Percentiles rank a stretch among this genome's conserved stretches.
These are phyloP conservation scores for Gastrolobium bilobum DNA, from an alignment of 306 rosid species.

Conservation along the genomic window DNA sequence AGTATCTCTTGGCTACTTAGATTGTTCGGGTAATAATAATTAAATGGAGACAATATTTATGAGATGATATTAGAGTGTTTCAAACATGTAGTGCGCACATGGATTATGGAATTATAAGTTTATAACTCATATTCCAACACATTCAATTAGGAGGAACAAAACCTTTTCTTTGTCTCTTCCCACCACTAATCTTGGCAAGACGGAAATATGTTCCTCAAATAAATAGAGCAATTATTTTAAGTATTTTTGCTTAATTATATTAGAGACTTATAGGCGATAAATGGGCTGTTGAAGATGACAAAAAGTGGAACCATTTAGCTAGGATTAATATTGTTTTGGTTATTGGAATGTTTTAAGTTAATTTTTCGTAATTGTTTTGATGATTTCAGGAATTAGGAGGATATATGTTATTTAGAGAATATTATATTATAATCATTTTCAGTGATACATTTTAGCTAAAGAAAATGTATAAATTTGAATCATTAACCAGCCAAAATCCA, in stretches of 20 bases:
- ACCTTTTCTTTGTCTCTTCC: background rate
- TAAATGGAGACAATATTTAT: conserved; percentile 38
- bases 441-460: too few relatives aligned
- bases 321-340: too few relatives aligned
- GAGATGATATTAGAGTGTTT: background rate
- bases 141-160: background rate
- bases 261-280: too few relatives aligned
- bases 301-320: too few relatives aligned
- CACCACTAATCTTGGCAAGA: background rate
- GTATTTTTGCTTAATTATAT: background rate
- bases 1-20: background rate
- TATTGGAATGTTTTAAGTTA: too few relatives aligned
- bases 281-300: too few relatives aligned
- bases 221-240: background rate
- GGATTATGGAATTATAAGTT: conserved; percentile 11
- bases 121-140: conserved; percentile 19
- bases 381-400: too few relatives aligned
- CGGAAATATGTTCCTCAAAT: background rate
- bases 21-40: conserved; percentile 37
- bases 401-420: too few relatives aligned
- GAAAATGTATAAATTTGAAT: too few relatives aligned
- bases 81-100: conserved; percentile 38
- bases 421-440: too few relatives aligned
- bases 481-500: too few relatives aligned
- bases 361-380: too few relatives aligned